A percentile compares a stretch with the other conserved stretches of the same genome.
Conservation (phyloP, 208 protist species). For the Wallacemonas sp. region DNA sequence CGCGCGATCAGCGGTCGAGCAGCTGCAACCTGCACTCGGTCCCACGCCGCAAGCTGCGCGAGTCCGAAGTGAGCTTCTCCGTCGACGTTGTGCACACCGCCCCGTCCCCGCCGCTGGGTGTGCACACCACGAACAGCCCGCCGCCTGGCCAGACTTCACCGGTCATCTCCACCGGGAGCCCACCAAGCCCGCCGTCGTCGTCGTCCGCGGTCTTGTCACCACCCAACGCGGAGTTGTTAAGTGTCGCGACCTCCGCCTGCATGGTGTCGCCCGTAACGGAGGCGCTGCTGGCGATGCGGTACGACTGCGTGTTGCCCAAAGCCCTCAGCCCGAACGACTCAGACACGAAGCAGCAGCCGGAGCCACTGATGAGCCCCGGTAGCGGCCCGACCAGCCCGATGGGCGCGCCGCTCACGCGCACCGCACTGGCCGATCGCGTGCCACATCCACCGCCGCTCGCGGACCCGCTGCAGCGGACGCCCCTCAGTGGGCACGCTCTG, state of each 20-base stretch:
- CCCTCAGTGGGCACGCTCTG: no score
- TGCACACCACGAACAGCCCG: background rate
- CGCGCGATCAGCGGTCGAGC: background rate
- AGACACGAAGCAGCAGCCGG: no score
- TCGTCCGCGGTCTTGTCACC: no score
- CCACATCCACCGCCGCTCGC: background rate
- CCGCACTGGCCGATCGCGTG: no score
- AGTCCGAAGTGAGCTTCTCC: constrained; percentile 13
- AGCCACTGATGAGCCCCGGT: no score
- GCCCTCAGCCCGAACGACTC: no score
- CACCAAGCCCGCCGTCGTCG: no score
- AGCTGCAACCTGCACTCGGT: background rate
- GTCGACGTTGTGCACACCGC: constrained; percentile 1
- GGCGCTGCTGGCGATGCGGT: background rate
- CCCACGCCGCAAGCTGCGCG: constrained; percentile 18
- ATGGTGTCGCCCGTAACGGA: background rate
- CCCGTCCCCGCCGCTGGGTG: background rate
- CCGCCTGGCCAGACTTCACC: background rate
- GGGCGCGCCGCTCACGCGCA: no score
- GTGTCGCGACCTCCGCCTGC: background rate
- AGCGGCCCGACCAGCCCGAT: no score
- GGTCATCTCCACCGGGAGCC: no score
- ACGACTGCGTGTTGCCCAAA: no score
- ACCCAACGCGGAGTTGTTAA: background rate
- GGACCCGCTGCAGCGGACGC: background rate